Evolutionary conservation across 805 yeast species (phyloP).

Genomic region (Yarrowia deformans): DNA sequence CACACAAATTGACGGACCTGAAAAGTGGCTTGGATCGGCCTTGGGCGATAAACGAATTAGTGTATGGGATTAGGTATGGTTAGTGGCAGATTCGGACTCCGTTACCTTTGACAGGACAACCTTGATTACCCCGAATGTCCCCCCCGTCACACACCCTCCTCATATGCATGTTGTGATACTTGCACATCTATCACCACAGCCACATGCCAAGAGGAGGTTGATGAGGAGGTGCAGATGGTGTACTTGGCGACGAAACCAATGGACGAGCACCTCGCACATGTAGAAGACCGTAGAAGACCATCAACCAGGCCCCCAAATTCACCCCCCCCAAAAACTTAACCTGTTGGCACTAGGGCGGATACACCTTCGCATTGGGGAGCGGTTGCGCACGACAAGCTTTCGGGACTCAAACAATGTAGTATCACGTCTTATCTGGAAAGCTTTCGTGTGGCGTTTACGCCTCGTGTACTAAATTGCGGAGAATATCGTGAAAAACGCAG

Average conservation of each 20-base stretch:
- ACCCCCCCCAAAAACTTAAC: not conserved
- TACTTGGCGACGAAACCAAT: not conserved
- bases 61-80: no score
- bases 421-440: constrained; percentile 4
- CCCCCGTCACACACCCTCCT: not conserved
- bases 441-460: constrained; percentile 5
- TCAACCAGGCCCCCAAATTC: not conserved
- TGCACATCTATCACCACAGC: no score
- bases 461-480: not conserved
- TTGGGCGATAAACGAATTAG: not conserved
- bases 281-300: not conserved
- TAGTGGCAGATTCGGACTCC: no score
- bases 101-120: not conserved
- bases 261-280: not conserved
- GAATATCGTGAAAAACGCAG: not conserved
- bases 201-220: constrained; percentile 26
- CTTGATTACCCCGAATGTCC: not conserved
- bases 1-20: not conserved
- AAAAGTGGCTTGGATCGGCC: constrained; percentile 2
- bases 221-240: not conserved
- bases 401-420: not conserved
- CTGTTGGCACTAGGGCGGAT: not conserved
- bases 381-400: constrained; percentile 11
- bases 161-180: not conserved
- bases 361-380: constrained; percentile 3